Percentiles rank a stretch among this genome's conserved stretches.
phyloP scores from a whole-genome alignment of 768 basidiomycete genomes.

The Mrakia gelida region DNA sequence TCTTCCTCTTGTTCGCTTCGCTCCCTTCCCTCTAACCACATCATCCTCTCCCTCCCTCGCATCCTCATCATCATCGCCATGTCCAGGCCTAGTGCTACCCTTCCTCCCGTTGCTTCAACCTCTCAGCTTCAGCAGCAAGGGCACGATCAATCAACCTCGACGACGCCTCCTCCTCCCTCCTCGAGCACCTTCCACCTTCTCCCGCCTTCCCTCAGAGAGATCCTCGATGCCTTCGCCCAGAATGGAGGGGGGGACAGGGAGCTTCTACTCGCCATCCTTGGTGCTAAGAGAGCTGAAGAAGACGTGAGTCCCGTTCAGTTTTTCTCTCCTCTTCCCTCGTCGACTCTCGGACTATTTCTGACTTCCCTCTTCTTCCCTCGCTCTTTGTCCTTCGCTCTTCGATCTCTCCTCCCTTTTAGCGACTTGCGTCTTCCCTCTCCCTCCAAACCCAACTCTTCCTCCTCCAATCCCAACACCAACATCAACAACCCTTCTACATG shows the following conservation, averaged over 20 bases:
- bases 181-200: conserved; percentile 43
- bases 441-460: conserved; percentile 25
- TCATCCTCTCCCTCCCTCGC: background rate
- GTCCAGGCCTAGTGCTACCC: background rate
- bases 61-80: background rate
- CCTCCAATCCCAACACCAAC: background rate
- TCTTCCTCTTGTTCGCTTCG: background rate
- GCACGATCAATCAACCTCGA: background rate
- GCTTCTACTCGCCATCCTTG: conserved; percentile 82
- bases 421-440: conserved; percentile 16
- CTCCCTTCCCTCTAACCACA: background rate
- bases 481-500: conserved; percentile 9
- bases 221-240: conserved; percentile 74
- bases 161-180: background rate
- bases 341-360: background rate
- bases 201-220: conserved; percentile 77
- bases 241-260: conserved; percentile 90
- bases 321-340: background rate
- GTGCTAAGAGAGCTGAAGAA: conserved; percentile 88
- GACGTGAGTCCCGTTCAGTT: conserved; percentile 45
- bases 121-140: background rate
- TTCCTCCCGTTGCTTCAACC: background rate
- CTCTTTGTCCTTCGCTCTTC: background rate
- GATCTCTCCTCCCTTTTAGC: background rate
- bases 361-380: background rate